A percentile compares a stretch with the other conserved stretches of the same genome.
These are phyloP conservation scores for Tolypocladium ophioglossoides DNA, from an alignment of 2,329 filamentous ascomycete species.

Conservation along the genomic window DNA sequence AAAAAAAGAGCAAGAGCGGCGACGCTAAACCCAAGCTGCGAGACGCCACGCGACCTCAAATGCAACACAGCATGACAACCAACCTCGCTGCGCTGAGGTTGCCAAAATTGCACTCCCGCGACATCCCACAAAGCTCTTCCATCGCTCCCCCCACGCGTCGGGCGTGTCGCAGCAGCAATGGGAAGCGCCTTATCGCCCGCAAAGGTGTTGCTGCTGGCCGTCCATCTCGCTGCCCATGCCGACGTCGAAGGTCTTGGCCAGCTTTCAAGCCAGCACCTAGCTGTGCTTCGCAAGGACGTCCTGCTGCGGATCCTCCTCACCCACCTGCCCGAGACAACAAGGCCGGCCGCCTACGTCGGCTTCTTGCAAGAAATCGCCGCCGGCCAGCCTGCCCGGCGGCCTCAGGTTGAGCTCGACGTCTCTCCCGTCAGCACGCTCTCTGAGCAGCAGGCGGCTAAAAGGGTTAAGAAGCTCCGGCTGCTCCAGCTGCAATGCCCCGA, in stretches of 20 bases:
- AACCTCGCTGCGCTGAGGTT: no score
- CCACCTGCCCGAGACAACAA: constrained; percentile 62
- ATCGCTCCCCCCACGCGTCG: not conserved
- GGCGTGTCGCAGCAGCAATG: constrained; percentile 9
- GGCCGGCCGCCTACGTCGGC: constrained; percentile 50
- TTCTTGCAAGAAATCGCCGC: constrained; percentile 49
- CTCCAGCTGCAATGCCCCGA: constrained; percentile 43
- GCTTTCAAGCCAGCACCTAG: constrained; percentile 44
- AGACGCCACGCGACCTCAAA: no score
- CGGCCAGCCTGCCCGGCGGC: constrained; percentile 29
- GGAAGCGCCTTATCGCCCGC: constrained; percentile 43
- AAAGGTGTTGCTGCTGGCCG: constrained; percentile 63
- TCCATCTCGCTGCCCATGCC: constrained; percentile 55
- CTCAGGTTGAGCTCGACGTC: constrained; percentile 39
- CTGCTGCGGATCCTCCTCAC: constrained; percentile 65
- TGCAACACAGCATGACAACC: no score
- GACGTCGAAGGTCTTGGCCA: constrained; percentile 52
- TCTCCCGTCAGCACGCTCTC: constrained; percentile 46
- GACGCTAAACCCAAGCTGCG: no score
- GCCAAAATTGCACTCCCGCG: not conserved
- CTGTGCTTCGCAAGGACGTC: constrained; percentile 52
- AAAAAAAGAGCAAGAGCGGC: no score
- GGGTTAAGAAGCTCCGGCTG: constrained; percentile 52
- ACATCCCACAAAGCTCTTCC: not conserved
- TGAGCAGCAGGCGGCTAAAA: constrained; percentile 53